Conservation (phyloP, 2,329 filamentous ascomycete genomes). For the Fusarium ambrosium region DNA sequence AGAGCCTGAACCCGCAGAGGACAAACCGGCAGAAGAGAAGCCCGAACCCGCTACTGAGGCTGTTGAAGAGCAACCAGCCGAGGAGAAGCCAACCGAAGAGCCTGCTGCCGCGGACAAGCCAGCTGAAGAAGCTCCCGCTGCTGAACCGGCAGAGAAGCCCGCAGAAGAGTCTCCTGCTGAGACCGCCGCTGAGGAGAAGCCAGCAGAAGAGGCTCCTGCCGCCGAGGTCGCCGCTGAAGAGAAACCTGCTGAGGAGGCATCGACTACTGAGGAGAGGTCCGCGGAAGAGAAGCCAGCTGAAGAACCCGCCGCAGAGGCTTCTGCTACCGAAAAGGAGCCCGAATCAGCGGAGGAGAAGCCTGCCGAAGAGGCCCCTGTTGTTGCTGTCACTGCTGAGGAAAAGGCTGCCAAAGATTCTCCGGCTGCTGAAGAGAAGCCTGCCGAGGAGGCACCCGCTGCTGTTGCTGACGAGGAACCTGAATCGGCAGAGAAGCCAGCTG, state of each 20-base stretch:
- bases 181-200: neutral
- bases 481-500: neutral
- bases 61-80: constrained; percentile 13
- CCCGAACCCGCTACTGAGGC: neutral
- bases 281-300: neutral
- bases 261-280: neutral
- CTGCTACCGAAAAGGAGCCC: constrained; percentile 10
- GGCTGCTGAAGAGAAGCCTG: constrained; percentile 2
- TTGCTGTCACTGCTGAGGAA: constrained; percentile 6
- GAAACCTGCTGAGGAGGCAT: neutral
- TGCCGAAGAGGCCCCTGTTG: constrained; percentile 5
- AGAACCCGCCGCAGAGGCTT: neutral
- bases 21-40: neutral
- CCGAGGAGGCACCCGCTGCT: neutral
- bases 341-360: constrained; percentile 6
- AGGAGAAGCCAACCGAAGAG: constrained; percentile 6
- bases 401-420: neutral
- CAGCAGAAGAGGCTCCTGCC: constrained; percentile 2
- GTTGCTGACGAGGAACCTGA: neutral
- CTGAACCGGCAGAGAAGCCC: neutral
- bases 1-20: neutral
- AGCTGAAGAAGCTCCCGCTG: neutral
- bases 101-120: neutral
- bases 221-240: constrained; percentile 4
- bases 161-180: neutral